Evolutionary conservation across 768 basidiomycete genomes (phyloP), one percentile per base, ranked within the genome.

Genomic region (Dictyophora rubrovolvata): DNA sequence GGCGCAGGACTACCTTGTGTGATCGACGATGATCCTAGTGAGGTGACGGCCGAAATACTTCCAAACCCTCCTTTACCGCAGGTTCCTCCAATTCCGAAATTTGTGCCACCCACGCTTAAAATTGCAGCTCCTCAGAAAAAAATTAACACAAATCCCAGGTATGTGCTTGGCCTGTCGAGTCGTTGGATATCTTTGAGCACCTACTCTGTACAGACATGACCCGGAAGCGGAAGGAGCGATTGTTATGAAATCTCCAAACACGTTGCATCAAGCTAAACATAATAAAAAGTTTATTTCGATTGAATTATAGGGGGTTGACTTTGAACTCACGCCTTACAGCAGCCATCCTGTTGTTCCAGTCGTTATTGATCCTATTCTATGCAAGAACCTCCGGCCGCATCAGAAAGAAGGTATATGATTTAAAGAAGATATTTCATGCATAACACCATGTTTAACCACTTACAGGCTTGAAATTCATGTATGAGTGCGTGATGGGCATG

Each of bases 401-500:
- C 96, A 99, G 67, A 76, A 79, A 50, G 93, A 96, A 78, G 93
- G 93, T 80, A 57, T 47, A 28, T 28, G 28, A 28, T 28, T 28
- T 28, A 3, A 2, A 7, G 22, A 66, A 54, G 65, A 70, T 20
- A 36, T 58, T 58, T n/a, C n/a, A 11, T 9, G 17, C 48, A n/a
- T 18, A 48, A 47, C 20, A 21, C 61, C 12, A 34, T 60, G 48
- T 5, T 47, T 9, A 49, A 49, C n/a, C 4, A 28, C 4, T 16
- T 1, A 5, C 58, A 86, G 86, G 90, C 33, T 79, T 92, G 35
- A 80, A 82, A 68, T 99, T 99, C 70, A 73, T 99, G 75, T 99
- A 99, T 67, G 91, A 94, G 67, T 91, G 87, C 66, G 88, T 94
- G 17, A 97, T 97, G 93, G 94, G 93, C 10, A 74, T 96, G 66